A percentile compares a stretch with the other conserved stretches of the same genome.
These are phyloP conservation scores for Lachancea nothofagi DNA, from an alignment of 805 yeast genomes.

Conservation along the genomic window DNA sequence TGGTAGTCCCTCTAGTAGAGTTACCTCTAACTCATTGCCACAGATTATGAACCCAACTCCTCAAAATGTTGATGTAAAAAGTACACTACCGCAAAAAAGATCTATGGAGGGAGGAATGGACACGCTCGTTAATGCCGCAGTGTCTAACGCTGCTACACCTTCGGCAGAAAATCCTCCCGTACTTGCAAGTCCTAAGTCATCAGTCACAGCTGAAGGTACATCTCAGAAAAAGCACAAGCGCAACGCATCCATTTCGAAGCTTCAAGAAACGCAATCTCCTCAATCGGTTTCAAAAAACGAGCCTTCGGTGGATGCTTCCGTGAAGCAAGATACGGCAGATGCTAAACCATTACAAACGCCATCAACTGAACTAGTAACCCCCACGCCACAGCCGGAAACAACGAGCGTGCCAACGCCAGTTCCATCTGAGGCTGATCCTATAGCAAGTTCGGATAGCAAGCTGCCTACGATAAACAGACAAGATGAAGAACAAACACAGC, in stretches of 20 bases:
- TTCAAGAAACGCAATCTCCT: not conserved
- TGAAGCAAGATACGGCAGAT: not conserved
- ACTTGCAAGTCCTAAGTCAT: not conserved
- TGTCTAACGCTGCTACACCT: slow-evolving; percentile 7
- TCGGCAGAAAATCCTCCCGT: not conserved
- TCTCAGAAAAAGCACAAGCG: slow-evolving; percentile 8
- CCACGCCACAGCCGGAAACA: no score
- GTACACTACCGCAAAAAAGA: slow-evolving; percentile 27
- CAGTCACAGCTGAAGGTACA: slow-evolving; percentile 8
- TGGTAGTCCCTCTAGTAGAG: slow-evolving; percentile 2
- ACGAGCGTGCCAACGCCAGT: no score
- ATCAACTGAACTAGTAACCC: no score
- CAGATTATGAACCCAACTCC: slow-evolving; percentile 8
- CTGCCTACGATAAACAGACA: no score
- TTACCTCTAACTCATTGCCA: slow-evolving; percentile 2
- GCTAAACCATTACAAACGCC: not conserved
- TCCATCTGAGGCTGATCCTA: no score
- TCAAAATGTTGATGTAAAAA: slow-evolving; percentile 1
- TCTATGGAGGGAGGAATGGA: slow-evolving; percentile 27
- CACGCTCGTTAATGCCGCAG: slow-evolving; percentile 27
- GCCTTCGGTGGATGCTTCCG: not conserved
- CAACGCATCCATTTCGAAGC: not conserved
- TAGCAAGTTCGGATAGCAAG: no score
- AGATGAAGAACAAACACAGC: no score
- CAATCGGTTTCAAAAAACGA: not conserved